Conservation (phyloP, 2,329 filamentous ascomycete genomes). For the Neocatenulostroma microsporum region DNA sequence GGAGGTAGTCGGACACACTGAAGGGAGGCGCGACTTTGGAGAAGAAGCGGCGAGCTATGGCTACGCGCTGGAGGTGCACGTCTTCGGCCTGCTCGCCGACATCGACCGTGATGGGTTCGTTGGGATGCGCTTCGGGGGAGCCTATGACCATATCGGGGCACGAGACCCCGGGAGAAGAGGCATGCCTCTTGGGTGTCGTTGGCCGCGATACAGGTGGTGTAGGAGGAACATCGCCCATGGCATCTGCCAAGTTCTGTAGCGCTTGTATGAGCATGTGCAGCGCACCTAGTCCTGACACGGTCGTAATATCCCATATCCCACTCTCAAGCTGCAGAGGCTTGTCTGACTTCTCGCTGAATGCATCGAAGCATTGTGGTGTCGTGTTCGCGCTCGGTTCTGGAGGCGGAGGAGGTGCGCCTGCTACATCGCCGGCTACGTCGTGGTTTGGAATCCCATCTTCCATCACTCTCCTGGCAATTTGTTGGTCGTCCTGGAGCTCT, state of each 20-base stretch:
- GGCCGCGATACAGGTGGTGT: conserved; percentile 63
- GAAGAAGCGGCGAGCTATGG: conserved; percentile 88
- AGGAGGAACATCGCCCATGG: conserved; percentile 70
- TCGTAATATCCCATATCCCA: conserved; percentile 59
- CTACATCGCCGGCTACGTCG: conserved; percentile 1
- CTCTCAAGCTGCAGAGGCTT: conserved; percentile 22
- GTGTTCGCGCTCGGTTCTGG: conserved; percentile 17
- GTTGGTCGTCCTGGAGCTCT: not conserved
- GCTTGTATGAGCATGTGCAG: conserved; percentile 66
- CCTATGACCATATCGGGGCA: conserved; percentile 15
- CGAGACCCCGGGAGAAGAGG: conserved; percentile 11
- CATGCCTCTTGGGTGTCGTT: conserved; percentile 47
- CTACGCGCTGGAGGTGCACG: conserved; percentile 68
- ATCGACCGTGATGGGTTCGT: conserved; percentile 40
- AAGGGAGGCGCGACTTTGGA: conserved; percentile 81
- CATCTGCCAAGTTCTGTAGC: conserved; percentile 53
- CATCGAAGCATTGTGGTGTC: conserved; percentile 11
- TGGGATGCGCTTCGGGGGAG: conserved; percentile 43
- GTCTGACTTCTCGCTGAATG: conserved; percentile 18
- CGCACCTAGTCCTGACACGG: conserved; percentile 63
- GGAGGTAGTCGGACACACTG: conserved; percentile 72
- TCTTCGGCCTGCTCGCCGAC: conserved; percentile 61
- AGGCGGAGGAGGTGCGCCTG: conserved; percentile 19
- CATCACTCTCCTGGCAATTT: conserved; percentile 15
- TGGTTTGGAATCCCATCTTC: conserved; percentile 17